These are phyloP conservation scores for Macrocystidia cucumis DNA, from an alignment of 1,284 basidiomycete species.

Conservation along the genomic window DNA sequence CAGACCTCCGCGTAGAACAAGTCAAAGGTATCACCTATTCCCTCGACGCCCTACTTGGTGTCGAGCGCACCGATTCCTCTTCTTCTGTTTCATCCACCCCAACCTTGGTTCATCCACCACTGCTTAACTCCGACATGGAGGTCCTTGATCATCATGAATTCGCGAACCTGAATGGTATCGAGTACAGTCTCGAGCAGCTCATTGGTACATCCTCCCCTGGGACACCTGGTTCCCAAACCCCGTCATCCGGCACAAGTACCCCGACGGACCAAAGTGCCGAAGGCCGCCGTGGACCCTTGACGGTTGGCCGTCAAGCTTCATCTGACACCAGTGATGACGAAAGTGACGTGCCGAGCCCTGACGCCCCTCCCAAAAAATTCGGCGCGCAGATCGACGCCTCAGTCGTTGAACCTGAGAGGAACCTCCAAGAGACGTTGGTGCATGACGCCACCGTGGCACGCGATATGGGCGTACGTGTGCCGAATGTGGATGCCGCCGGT, in stretches of 20 bases:
- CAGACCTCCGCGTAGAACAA: slow-evolving; percentile 84
- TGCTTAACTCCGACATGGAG: slow-evolving; percentile 40
- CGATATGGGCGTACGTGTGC: slow-evolving; percentile 57
- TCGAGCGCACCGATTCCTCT: slow-evolving; percentile 44
- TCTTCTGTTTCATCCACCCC: slow-evolving; percentile 22
- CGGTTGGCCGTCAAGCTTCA: no score
- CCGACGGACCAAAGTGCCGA: no score
- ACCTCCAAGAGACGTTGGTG: slow-evolving; percentile 44
- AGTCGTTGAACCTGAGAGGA: slow-evolving; percentile 44
- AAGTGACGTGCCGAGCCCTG: slow-evolving; percentile 16
- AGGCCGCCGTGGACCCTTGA: no score
- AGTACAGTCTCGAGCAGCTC: slow-evolving; percentile 87
- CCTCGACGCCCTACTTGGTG: slow-evolving; percentile 85
- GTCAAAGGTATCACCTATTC: slow-evolving; percentile 98
- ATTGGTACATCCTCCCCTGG: slow-evolving; percentile 32
- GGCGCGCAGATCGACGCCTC: slow-evolving; percentile 62
- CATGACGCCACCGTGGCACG: slow-evolving; percentile 64
- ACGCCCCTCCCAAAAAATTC: slow-evolving; percentile 21
- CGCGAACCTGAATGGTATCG: slow-evolving; percentile 95
- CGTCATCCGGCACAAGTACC: slow-evolving; percentile 10
- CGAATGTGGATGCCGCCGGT: no score
- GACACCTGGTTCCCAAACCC: slow-evolving; percentile 21
- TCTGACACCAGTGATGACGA: slow-evolving; percentile 10
- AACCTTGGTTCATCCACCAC: slow-evolving; percentile 14
- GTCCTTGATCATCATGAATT: slow-evolving; percentile 83